Evolutionary conservation across 1,284 basidiomycete species (phyloP).

Genomic region (Ustilago vetiveriae): DNA sequence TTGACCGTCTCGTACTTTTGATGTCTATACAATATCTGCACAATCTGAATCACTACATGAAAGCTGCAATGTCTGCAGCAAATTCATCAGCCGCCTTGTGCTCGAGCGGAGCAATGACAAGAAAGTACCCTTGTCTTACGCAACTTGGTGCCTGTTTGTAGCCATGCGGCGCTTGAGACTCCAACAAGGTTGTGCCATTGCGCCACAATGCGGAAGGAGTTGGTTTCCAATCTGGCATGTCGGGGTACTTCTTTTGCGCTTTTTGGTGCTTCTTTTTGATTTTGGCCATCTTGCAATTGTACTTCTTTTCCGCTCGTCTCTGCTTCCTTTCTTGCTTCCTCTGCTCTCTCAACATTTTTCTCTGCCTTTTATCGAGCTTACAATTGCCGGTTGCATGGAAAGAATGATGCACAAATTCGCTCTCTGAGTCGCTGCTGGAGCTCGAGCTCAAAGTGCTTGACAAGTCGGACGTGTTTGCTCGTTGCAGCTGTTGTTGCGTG

Average conservation of each 20-base stretch:
- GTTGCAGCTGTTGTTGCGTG: background rate
- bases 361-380: conserved; percentile 69
- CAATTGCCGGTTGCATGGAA: conserved; percentile 71
- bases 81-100: no score
- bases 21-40: background rate
- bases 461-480: background rate
- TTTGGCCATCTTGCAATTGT: conserved; percentile 9
- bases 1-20: background rate
- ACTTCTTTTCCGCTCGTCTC: conserved; percentile 12
- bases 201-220: no score
- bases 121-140: no score
- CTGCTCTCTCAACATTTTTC: conserved; percentile 59
- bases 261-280: conserved; percentile 17
- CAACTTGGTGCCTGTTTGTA: no score
- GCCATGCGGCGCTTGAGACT: background rate
- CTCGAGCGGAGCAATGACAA: no score
- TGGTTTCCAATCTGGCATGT: no score
- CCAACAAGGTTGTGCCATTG: background rate
- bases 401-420: background rate
- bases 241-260: conserved; percentile 8
- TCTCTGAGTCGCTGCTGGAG: conserved; percentile 13
- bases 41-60: no score
- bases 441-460: conserved; percentile 4
- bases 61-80: no score
- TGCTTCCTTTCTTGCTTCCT: conserved; percentile 55